Conservation (phyloP, 345 rosid species). For the Atalantia buxifolia region DNA sequence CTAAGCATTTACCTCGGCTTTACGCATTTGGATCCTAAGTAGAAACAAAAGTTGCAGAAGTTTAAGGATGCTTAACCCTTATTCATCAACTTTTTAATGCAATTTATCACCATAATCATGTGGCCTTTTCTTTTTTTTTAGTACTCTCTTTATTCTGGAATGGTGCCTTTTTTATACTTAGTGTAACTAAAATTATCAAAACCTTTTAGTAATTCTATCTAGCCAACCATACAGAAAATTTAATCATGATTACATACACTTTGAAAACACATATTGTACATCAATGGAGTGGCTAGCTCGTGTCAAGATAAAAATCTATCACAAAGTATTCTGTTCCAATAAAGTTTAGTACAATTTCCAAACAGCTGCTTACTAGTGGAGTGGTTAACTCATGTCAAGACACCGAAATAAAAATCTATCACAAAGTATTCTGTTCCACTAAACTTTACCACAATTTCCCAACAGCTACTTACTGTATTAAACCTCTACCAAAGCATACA, state of each 20-base stretch:
- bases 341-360: too few species aligned
- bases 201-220: not conserved
- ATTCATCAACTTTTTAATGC: too few species aligned
- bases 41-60: not conserved
- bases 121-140: too few species aligned
- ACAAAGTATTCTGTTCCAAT: too few species aligned
- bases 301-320: too few species aligned
- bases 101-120: too few species aligned
- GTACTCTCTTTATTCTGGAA: too few species aligned
- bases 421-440: too few species aligned
- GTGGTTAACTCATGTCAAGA: too few species aligned
- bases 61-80: not conserved
- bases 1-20: not conserved
- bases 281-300: too few species aligned
- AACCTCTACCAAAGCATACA: not conserved
- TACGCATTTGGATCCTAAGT: not conserved
- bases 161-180: not conserved
- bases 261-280: not conserved
- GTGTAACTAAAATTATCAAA: not conserved
- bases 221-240: not conserved
- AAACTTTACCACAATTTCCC: not conserved
- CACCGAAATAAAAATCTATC: too few species aligned
- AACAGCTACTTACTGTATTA: not conserved
- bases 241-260: not conserved
- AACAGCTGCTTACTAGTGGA: too few species aligned